Evolutionary conservation across 805 yeast species (phyloP).

Genomic region (Zygoascus bituminiphila): DNA sequence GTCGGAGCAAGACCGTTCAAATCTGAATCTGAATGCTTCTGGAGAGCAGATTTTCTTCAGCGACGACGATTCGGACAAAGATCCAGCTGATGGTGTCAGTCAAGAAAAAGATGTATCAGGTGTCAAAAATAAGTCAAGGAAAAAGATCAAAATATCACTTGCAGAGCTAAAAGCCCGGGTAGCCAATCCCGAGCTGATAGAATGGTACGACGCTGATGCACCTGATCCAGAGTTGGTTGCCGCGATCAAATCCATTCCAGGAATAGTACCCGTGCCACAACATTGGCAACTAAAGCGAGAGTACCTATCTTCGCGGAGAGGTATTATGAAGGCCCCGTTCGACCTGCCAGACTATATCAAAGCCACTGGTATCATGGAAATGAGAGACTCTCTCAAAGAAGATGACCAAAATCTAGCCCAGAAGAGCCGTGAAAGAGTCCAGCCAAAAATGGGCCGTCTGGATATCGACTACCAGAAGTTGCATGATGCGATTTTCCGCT

Average conservation of each 20-base stretch:
- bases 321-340: conserved; percentile 62
- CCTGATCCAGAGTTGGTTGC: conserved; percentile 63
- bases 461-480: conserved; percentile 80
- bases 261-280: conserved; percentile 66
- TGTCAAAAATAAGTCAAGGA: conserved; percentile 40
- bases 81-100: conserved; percentile 11
- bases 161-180: conserved; percentile 58
- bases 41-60: conserved; percentile 7
- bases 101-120: not conserved
- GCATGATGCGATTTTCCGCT: conserved; percentile 79
- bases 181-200: conserved; percentile 61
- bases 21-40: conserved; percentile 12
- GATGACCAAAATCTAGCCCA: conserved; percentile 55
- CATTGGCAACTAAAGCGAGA: conserved; percentile 83
- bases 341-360: conserved; percentile 68
- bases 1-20: conserved; percentile 14
- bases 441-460: conserved; percentile 77
- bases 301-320: conserved; percentile 56
- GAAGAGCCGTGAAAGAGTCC: conserved; percentile 72
- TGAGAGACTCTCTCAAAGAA: conserved; percentile 56
- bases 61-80: conserved; percentile 26
- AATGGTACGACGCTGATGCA: conserved; percentile 84
- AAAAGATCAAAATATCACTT: conserved; percentile 51
- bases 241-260: conserved; percentile 53
- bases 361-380: conserved; percentile 78